phyloP scores from a whole-genome alignment of 805 yeast genomes.

The Metschnikowia chrysomelidarum region DNA sequence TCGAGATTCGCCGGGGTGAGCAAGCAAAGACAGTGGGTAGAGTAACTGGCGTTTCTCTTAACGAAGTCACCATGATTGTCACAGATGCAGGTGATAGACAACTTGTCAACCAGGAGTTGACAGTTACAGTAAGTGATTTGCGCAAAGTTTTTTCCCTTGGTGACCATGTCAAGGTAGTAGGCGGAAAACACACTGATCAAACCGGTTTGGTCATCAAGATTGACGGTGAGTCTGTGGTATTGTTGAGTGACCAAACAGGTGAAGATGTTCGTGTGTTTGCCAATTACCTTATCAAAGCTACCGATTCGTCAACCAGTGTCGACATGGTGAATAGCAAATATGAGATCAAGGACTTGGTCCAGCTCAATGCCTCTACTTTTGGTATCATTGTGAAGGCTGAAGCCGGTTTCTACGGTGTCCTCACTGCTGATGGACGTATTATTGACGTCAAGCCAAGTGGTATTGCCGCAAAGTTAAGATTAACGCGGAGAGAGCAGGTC shows the following conservation, averaged over 20 bases:
- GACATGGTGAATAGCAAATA: conserved; percentile 74
- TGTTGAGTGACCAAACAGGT: conserved; percentile 84
- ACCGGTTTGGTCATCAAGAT: conserved; percentile 90
- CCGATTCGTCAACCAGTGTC: conserved; percentile 64
- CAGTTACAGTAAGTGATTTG: conserved; percentile 77
- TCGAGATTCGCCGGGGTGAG: conserved; percentile 90
- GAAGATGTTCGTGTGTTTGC: conserved; percentile 92
- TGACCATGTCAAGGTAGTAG: conserved; percentile 90
- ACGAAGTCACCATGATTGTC: conserved; percentile 50
- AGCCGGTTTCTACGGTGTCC: conserved; percentile 75
- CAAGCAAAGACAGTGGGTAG: conserved; percentile 86
- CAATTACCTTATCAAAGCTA: conserved; percentile 83
- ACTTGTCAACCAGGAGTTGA: conserved; percentile 58
- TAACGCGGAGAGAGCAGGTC: conserved; percentile 64
- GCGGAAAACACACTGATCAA: conserved; percentile 89
- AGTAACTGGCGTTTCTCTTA: conserved; percentile 62
- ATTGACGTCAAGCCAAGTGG: conserved; percentile 72
- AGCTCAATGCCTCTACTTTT: conserved; percentile 77
- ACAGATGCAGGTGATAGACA: conserved; percentile 57
- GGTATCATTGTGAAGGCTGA: conserved; percentile 92
- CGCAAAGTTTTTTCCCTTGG: conserved; percentile 87
- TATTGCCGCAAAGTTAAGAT: conserved; percentile 73
- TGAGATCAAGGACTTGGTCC: conserved; percentile 86
- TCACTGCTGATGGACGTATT: conserved; percentile 79
- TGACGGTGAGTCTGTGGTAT: conserved; percentile 80